A percentile compares a stretch with the other conserved stretches of the same genome.
phyloP scores from a whole-genome alignment of 176 grass and related monocot species.

The Oryza nivara region DNA sequence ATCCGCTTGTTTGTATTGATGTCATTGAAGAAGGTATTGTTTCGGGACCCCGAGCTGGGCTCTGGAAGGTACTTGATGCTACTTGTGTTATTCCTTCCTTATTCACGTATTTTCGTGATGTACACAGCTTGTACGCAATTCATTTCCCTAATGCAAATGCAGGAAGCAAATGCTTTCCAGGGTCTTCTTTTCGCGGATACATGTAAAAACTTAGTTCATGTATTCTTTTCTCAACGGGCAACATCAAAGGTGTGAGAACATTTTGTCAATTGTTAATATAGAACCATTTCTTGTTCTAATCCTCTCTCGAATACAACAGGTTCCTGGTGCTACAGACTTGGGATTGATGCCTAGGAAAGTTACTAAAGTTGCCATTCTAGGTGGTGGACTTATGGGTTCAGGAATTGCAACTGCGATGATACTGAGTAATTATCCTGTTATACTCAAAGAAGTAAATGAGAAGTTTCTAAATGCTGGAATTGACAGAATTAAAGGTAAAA shows the following conservation, averaged over 20 bases:
- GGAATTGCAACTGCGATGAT: constrained; percentile 93
- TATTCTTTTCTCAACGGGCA: constrained; percentile 84
- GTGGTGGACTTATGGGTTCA: constrained; percentile 90
- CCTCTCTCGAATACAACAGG: constrained; percentile 46
- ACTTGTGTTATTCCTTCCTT: constrained; percentile 2
- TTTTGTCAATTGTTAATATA: constrained; percentile 38
- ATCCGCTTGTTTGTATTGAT: constrained; percentile 88
- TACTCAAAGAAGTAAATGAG: constrained; percentile 94
- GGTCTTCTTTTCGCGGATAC: constrained; percentile 84
- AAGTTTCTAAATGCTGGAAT: constrained; percentile 75
- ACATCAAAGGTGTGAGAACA: constrained; percentile 70
- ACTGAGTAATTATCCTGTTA: constrained; percentile 81
- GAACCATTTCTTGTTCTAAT: constrained; percentile 31
- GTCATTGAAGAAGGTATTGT: constrained; percentile 90
- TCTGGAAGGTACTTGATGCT: constrained; percentile 75
- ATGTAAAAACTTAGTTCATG: constrained; percentile 89
- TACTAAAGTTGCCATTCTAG: constrained; percentile 77
- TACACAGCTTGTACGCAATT: constrained; percentile 20
- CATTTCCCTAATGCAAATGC: constrained; percentile 45
- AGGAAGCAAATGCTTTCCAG: constrained; percentile 84
- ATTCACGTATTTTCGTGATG: neutral
- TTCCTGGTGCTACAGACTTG: constrained; percentile 82
- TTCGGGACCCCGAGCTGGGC: constrained; percentile 73
- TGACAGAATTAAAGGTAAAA: constrained; percentile 78
- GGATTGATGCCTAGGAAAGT: constrained; percentile 81